A percentile compares a stretch with the other conserved stretches of the same genome.
These are phyloP conservation scores for Calonectria hawksworthii DNA, from an alignment of 2,329 filamentous ascomycete species.

Conservation along the genomic window DNA sequence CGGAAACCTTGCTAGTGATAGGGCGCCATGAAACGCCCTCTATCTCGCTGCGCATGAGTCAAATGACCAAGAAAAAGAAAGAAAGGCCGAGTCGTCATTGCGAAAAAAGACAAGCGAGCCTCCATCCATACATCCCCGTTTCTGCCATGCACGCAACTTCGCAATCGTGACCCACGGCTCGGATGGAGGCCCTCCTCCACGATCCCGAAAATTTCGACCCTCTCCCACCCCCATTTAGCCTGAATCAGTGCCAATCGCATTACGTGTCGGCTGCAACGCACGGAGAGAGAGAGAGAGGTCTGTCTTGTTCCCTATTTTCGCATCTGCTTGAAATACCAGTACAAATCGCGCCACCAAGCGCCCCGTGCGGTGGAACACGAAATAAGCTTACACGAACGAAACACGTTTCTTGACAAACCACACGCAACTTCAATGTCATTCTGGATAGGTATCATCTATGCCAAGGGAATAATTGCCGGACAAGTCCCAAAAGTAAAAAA, in stretches of 20 bases:
- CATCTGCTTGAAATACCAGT: background rate
- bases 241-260: background rate
- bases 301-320: background rate
- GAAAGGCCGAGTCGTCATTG: background rate
- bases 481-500: conserved; percentile 3
- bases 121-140: no score
- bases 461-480: conserved; percentile 19
- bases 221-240: background rate
- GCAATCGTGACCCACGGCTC: background rate
- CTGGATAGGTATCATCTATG: conserved; percentile 41
- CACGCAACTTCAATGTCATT: conserved; percentile 27
- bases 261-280: background rate
- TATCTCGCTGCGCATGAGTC: background rate
- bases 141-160: background rate
- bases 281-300: no score
- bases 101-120: background rate
- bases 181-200: conserved; percentile 5
- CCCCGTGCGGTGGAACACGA: conserved; percentile 9
- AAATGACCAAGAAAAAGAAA: background rate
- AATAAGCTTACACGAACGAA: background rate
- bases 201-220: background rate
- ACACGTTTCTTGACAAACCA: background rate
- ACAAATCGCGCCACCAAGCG: background rate
- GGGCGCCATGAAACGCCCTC: background rate
- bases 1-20: background rate